These are phyloP conservation scores for Toxicodendron radicans DNA, from an alignment of 345 rosid species.

Conservation along the genomic window DNA sequence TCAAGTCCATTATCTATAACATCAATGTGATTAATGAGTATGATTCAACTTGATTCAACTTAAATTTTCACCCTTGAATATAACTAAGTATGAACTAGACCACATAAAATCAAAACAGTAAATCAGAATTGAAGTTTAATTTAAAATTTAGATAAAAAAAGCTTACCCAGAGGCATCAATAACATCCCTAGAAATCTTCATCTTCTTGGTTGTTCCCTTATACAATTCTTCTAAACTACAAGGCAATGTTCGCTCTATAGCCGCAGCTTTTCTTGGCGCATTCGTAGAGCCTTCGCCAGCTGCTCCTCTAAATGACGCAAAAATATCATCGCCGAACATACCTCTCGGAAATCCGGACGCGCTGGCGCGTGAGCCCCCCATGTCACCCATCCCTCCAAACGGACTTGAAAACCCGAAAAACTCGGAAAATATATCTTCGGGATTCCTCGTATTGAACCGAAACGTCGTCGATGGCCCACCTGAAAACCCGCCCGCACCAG, in stretches of 20 bases:
- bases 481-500: conserved; percentile 53
- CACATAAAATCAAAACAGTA: conserved; percentile 1
- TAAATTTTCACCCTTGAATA: neutral
- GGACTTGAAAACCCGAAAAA: conserved; percentile 75
- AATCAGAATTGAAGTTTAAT: neutral
- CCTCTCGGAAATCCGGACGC: conserved; percentile 53
- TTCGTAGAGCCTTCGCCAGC: conserved; percentile 45
- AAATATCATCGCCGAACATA: conserved; percentile 59
- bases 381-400: conserved; percentile 39
- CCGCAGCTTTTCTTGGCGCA: conserved; percentile 56
- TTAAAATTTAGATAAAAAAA: neutral
- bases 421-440: conserved; percentile 83
- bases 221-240: conserved; percentile 90
- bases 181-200: conserved; percentile 87
- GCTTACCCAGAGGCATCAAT: conserved; percentile 64
- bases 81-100: neutral
- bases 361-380: conserved; percentile 54
- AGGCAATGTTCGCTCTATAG: conserved; percentile 71
- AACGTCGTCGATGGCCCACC: conserved; percentile 46
- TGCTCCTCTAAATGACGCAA: conserved; percentile 42
- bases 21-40: neutral
- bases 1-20: too few relatives aligned
- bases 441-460: conserved; percentile 73
- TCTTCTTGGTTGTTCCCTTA: conserved; percentile 82
- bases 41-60: neutral